Percentiles rank a stretch among this genome's conserved stretches.
phyloP scores from a whole-genome alignment of 192 early-diverging fungal species.

The Chytriomyces sp. region DNA sequence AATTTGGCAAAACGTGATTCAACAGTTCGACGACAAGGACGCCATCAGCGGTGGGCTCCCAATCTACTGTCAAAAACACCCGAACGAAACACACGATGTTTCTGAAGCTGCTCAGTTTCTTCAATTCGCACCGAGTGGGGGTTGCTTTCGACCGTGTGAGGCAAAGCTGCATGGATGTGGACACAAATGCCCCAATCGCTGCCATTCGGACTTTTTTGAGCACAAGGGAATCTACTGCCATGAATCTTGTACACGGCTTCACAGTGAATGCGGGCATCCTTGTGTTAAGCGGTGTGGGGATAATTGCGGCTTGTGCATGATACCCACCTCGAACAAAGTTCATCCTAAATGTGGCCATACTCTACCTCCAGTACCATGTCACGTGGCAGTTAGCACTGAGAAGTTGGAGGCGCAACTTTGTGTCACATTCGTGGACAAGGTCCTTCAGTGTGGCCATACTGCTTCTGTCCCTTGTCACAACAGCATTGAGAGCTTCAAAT shows the following conservation, averaged over 20 bases:
- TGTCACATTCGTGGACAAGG: slow-evolving; percentile 16
- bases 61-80: slow-evolving; percentile 55
- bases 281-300: slow-evolving; percentile 55
- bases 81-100: slow-evolving; percentile 39
- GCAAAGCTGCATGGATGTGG: slow-evolving; percentile 52
- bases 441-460: slow-evolving; percentile 53
- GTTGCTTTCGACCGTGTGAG: slow-evolving; percentile 55
- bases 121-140: slow-evolving; percentile 56
- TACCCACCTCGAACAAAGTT: background rate
- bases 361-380: slow-evolving; percentile 7
- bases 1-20: slow-evolving; percentile 54
- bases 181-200: slow-evolving; percentile 53
- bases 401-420: slow-evolving; percentile 4
- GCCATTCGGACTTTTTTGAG: slow-evolving; percentile 56
- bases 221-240: slow-evolving; percentile 53
- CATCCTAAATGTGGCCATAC: slow-evolving; percentile 44
- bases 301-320: slow-evolving; percentile 49
- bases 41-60: slow-evolving; percentile 51
- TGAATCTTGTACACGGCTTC: slow-evolving; percentile 52
- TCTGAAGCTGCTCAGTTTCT: slow-evolving; percentile 35
- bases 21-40: slow-evolving; percentile 36
- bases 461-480: slow-evolving; percentile 36
- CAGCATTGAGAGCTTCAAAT: slow-evolving; percentile 14
- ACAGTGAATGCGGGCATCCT: slow-evolving; percentile 47
- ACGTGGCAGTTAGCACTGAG: background rate